A percentile compares a stretch with the other conserved stretches of the same genome.
Evolutionary conservation across 2,329 filamentous ascomycete genomes (phyloP).

Genomic region (Neonectria coccinea): DNA sequence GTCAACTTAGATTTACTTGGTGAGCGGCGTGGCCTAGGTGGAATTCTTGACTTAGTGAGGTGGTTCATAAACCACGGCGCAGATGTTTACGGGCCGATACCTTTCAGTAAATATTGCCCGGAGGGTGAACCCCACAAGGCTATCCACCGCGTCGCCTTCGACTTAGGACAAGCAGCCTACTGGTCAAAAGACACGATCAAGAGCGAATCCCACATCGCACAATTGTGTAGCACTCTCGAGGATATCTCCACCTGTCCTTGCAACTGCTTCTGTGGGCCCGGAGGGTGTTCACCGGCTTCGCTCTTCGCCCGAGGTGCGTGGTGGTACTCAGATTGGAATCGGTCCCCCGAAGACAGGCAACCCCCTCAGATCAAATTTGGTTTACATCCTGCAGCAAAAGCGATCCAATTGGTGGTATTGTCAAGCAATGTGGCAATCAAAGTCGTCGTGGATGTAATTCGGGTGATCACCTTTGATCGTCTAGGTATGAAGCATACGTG

Average conservation of each 20-base stretch:
- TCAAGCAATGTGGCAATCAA: background rate
- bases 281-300: background rate
- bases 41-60: background rate
- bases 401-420: too few relatives aligned
- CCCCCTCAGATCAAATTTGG: background rate
- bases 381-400: too few relatives aligned
- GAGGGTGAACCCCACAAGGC: background rate
- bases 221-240: background rate
- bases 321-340: background rate
- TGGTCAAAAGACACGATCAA: background rate
- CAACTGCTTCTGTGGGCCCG: background rate
- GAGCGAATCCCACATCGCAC: background rate
- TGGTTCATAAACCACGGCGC: background rate
- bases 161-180: background rate
- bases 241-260: background rate
- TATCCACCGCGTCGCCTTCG: background rate
- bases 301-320: background rate
- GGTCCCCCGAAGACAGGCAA: too few relatives aligned
- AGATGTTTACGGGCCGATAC: background rate
- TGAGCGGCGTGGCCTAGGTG: background rate
- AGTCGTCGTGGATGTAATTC: background rate
- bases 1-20: too few relatives aligned
- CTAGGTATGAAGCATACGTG: background rate
- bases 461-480: background rate
- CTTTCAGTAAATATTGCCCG: too few relatives aligned